A percentile compares a stretch with the other conserved stretches of the same genome.
These are phyloP conservation scores for Isochrysis galbana DNA, from an alignment of 78 protist species.

Conservation along the genomic window DNA sequence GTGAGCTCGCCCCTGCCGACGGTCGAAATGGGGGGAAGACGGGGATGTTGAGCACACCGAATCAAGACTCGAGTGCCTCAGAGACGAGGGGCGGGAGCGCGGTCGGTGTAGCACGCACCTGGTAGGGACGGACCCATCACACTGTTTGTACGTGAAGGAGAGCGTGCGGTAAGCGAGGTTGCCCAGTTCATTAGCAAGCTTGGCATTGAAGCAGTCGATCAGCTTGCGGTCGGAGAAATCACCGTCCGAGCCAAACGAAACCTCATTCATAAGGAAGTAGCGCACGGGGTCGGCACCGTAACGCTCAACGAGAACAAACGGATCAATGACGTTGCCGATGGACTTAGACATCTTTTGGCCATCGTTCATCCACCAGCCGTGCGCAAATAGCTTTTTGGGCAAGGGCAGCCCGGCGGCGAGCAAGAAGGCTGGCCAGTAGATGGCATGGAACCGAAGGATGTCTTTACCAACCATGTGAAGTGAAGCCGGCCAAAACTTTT, in stretches of 20 bases:
- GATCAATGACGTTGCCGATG: conserved; percentile 71
- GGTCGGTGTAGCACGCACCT: too few relatives aligned
- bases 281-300: conserved; percentile 71
- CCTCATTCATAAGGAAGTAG: conserved; percentile 36
- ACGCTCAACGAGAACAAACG: conserved; percentile 15
- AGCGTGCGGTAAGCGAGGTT: conserved; percentile 45
- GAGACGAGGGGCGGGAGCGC: too few relatives aligned
- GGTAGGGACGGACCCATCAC: neutral
- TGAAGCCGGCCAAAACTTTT: neutral
- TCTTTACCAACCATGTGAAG: conserved; percentile 91
- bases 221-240: conserved; percentile 36
- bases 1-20: neutral
- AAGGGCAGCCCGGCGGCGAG: conserved; percentile 63
- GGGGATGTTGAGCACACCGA: too few relatives aligned
- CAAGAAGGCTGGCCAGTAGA: conserved; percentile 96
- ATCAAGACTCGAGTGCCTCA: too few relatives aligned
- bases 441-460: conserved; percentile 87
- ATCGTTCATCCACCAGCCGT: conserved; percentile 82
- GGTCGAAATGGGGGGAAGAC: too few relatives aligned
- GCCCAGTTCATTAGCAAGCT: conserved; percentile 46
- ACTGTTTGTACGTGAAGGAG: neutral
- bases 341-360: conserved; percentile 70
- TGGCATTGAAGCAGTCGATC: neutral
- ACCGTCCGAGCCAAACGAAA: conserved; percentile 63
- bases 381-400: conserved; percentile 71